phyloP scores from a whole-genome alignment of 345 rosid genomes.

The Populus ilicifolia region DNA sequence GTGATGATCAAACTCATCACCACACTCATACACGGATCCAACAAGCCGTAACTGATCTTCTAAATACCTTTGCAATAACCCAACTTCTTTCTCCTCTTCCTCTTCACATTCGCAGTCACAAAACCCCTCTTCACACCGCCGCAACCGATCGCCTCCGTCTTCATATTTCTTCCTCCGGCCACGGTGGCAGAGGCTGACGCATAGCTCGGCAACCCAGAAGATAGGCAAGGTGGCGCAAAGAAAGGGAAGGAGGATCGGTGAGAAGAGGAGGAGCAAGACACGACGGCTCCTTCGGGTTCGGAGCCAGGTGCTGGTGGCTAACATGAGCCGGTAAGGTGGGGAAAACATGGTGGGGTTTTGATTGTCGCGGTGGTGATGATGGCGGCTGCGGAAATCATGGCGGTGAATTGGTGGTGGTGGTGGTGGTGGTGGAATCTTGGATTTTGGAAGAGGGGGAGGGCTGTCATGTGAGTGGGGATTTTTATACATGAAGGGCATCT shows the following conservation, averaged over 20 bases:
- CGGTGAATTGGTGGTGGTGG: neutral
- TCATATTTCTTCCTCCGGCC: slow-evolving; percentile 8
- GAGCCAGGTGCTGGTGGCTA: slow-evolving; percentile 41
- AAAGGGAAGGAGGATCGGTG: slow-evolving; percentile 56
- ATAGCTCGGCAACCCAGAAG: slow-evolving; percentile 47
- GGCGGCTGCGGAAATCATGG: neutral
- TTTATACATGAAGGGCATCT: slow-evolving; percentile 6
- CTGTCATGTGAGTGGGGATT: neutral
- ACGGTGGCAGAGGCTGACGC: slow-evolving; percentile 31
- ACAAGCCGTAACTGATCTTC: slow-evolving; percentile 60
- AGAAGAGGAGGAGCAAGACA: slow-evolving; percentile 45
- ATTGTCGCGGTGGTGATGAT: neutral
- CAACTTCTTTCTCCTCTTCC: slow-evolving; percentile 28
- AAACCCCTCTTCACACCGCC: slow-evolving; percentile 55
- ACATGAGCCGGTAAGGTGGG: slow-evolving; percentile 30
- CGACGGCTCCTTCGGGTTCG: slow-evolving; percentile 45
- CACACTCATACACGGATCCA: slow-evolving; percentile 48
- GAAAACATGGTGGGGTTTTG: neutral
- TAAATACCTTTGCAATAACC: slow-evolving; percentile 55
- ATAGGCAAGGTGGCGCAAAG: slow-evolving; percentile 50
- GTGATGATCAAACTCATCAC: slow-evolving; percentile 8
- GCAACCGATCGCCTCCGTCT: slow-evolving; percentile 34
- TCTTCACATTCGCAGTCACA: slow-evolving; percentile 22
- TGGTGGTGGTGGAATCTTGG: neutral
- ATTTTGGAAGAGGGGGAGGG: neutral